Base-by-base conservation (phyloP, 164 flowering plant genomes). In the Magnolia kwangsiensis region DNA sequence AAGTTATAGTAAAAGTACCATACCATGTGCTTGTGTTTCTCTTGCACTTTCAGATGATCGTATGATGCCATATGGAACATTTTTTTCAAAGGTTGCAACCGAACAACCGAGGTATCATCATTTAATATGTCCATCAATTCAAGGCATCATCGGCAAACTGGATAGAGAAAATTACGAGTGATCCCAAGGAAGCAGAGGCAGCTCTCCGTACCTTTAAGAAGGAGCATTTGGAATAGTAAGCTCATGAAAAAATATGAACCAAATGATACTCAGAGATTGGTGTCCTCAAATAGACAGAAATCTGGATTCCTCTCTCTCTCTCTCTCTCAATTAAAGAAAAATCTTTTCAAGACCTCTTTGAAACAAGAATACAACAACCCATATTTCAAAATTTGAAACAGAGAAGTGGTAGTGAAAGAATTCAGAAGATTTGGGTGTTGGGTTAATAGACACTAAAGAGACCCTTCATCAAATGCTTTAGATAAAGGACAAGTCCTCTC, bases 1-100 rank as follows among this genome's bases (percentile, higher is more conserved):
- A 10, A 55, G 13, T 55, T 16, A 55, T 3, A 13, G 61, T 10
- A 55, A 55, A 16, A 11, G 71, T 61, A 69, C 68, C 64, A 70
- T 87, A 96, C 99, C 92, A 88, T 86, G 83, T 90, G 92, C 88
- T 91, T 82, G 71, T 90, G 90, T 14, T 58, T 73, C 74, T 87
- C 90, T 77, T 89, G 86, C 80, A 94, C 76, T 72, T 84, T 84
- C 64, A 92, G 81, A 74, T 64, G 72, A 72, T 75, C 87, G 82
- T 24, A 75, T 61, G 72, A 72, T 64, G 87, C 91, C 91, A 94
- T 87, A 50, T 82, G 82, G 75, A 79, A 86, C 87, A 96, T 78
- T 31, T 91, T 87, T 50, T 89, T 85, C 78, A 96, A 75, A 74
- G 91, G 88, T 82, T 89, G 88, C 72, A 88, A 75, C 23, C 93